Conservation (phyloP, 1,284 basidiomycete genomes). For the Ceraceosorus bombacis region DNA sequence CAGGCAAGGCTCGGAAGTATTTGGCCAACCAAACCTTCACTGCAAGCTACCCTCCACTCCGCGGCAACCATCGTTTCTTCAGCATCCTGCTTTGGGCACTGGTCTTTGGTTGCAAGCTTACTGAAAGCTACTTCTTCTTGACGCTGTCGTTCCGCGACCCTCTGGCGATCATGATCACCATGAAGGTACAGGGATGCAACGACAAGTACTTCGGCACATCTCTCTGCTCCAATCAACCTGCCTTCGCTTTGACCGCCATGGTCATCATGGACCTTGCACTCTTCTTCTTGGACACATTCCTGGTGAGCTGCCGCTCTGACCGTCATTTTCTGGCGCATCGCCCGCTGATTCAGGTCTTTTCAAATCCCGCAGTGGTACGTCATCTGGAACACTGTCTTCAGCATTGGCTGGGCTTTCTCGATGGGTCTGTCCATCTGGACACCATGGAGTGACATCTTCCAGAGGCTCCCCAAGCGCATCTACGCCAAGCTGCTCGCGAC, state of each 20-base stretch:
- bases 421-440: slow-evolving; percentile 49
- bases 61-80: slow-evolving; percentile 34
- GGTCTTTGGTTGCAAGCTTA: slow-evolving; percentile 48
- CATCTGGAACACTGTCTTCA: slow-evolving; percentile 49
- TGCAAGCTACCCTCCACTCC: slow-evolving; percentile 42
- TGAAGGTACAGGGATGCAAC: slow-evolving; percentile 43
- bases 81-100: slow-evolving; percentile 45
- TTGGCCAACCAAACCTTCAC: slow-evolving; percentile 49
- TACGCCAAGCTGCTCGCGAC: slow-evolving; percentile 48
- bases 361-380: slow-evolving; percentile 36
- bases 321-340: background rate
- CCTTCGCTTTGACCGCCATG: slow-evolving; percentile 46
- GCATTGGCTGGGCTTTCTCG: slow-evolving; percentile 46
- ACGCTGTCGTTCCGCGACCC: slow-evolving; percentile 48
- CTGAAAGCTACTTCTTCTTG: slow-evolving; percentile 49
- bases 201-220: slow-evolving; percentile 47
- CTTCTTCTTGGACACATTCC: slow-evolving; percentile 48
- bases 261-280: slow-evolving; percentile 47
- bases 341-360: too few species aligned
- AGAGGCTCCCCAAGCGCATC: slow-evolving; percentile 48
- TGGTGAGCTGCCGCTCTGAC: slow-evolving; percentile 5
- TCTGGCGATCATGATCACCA: slow-evolving; percentile 45
- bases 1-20: slow-evolving; percentile 47
- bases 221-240: slow-evolving; percentile 45
- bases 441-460: slow-evolving; percentile 48